Conservation (phyloP, 495 filamentous ascomycete genomes). For the Penicillium taxi region DNA sequence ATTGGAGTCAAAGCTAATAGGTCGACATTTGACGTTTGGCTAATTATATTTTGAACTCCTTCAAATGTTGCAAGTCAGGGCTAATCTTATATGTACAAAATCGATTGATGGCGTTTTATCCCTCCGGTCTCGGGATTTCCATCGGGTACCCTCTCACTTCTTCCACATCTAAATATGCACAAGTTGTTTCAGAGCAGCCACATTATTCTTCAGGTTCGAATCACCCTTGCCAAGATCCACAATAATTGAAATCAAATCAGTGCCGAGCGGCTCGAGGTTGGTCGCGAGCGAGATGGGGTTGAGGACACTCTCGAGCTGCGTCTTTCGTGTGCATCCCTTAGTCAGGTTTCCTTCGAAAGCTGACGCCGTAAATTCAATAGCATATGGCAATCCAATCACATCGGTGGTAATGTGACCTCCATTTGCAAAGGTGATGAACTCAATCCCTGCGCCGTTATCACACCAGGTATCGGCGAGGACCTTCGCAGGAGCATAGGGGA, state of each 20-base stretch:
- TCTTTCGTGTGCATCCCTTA: conserved; percentile 17
- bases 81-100: too few species aligned
- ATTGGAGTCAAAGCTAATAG: conserved; percentile 5
- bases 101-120: too few species aligned
- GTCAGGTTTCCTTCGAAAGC: conserved; percentile 22
- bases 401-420: conserved; percentile 28
- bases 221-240: conserved; percentile 11
- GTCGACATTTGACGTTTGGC: neutral
- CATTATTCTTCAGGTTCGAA: conserved; percentile 13
- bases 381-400: conserved; percentile 18
- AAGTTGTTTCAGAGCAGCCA: conserved; percentile 9
- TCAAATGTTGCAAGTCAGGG: neutral
- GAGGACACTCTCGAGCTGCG: conserved; percentile 14
- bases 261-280: conserved; percentile 22
- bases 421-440: conserved; percentile 23
- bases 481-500: conserved; percentile 21
- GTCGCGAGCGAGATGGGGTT: conserved; percentile 23
- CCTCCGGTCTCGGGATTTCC: too few species aligned
- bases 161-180: too few species aligned
- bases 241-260: conserved; percentile 18
- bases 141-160: too few species aligned
- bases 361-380: conserved; percentile 18
- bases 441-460: conserved; percentile 17
- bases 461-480: conserved; percentile 24
- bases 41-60: neutral